Evolutionary conservation across 2,329 filamentous ascomycete genomes (phyloP).

Genomic region (Penicillium sp.): DNA sequence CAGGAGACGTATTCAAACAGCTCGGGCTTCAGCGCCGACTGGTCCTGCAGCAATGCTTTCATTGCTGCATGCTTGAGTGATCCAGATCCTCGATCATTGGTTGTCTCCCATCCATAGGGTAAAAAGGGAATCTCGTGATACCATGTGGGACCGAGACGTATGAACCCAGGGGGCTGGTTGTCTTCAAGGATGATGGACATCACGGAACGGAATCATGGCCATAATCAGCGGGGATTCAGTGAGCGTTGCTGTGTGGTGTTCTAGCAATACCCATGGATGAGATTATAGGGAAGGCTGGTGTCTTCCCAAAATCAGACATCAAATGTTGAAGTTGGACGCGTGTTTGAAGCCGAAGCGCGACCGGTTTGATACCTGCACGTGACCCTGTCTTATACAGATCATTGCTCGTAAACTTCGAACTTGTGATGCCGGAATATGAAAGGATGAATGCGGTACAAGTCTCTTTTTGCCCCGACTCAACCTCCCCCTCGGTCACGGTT

Average conservation of each 20-base stretch:
- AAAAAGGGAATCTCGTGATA: slow-evolving; percentile 40
- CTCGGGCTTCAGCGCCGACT: slow-evolving; percentile 34
- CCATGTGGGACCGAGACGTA: slow-evolving; percentile 34
- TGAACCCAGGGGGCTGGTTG: slow-evolving; percentile 6
- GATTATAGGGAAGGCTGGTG: not conserved
- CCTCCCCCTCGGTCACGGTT: not conserved
- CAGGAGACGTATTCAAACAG: slow-evolving; percentile 42
- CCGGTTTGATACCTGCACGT: slow-evolving; percentile 1
- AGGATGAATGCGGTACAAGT: not conserved
- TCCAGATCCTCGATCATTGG: slow-evolving; percentile 27
- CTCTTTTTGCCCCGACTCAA: not conserved
- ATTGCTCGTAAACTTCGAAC: not conserved
- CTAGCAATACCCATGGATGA: not conserved
- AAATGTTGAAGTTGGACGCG: not conserved
- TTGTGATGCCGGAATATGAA: not conserved
- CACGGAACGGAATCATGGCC: not conserved
- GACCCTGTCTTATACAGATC: not conserved
- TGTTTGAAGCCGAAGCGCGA: not conserved
- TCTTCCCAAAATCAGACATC: not conserved
- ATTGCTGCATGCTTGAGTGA: slow-evolving; percentile 38
- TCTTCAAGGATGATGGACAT: slow-evolving; percentile 12
- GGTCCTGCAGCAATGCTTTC: slow-evolving; percentile 33
- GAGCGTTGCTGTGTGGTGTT: not conserved
- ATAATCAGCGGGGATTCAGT: not conserved
- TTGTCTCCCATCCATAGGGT: slow-evolving; percentile 26